These are phyloP conservation scores for Fusarium pseudonygamai DNA, from an alignment of 2,329 filamentous ascomycete species.

Conservation along the genomic window DNA sequence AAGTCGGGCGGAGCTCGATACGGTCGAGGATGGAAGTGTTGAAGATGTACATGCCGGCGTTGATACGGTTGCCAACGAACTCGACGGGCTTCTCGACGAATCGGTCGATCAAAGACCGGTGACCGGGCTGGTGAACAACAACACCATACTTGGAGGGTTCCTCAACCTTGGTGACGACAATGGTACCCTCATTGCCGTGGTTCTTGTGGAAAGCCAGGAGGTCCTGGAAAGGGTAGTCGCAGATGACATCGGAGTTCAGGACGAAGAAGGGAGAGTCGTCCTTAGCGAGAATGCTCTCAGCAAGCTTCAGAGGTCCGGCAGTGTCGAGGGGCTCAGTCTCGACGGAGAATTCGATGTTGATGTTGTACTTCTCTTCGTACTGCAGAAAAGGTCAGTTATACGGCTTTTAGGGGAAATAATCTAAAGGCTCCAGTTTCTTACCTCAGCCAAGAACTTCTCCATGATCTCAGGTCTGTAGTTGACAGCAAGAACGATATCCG, in stretches of 20 bases:
- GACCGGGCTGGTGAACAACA: slow-evolving; percentile 94
- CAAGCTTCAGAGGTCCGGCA: slow-evolving; percentile 93
- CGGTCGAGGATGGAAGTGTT: slow-evolving; percentile 90
- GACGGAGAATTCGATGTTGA: slow-evolving; percentile 97
- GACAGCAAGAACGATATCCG: slow-evolving; percentile 96
- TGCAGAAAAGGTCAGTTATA: slow-evolving; percentile 46
- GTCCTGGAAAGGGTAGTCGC: slow-evolving; percentile 94
- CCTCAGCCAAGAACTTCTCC: slow-evolving; percentile 91
- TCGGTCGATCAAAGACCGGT: slow-evolving; percentile 91
- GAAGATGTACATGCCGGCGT: slow-evolving; percentile 97
- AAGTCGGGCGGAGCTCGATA: slow-evolving; percentile 95
- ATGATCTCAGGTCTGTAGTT: slow-evolving; percentile 99
- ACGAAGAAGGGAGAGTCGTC: slow-evolving; percentile 97
- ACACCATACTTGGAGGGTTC: slow-evolving; percentile 99
- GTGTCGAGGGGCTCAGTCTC: slow-evolving; percentile 96
- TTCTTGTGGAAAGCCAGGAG: slow-evolving; percentile 90
- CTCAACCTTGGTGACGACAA: slow-evolving; percentile 98
- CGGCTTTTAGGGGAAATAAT: background rate
- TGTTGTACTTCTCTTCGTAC: slow-evolving; percentile 92
- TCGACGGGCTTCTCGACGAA: slow-evolving; percentile 99
- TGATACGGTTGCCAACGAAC: slow-evolving; percentile 98
- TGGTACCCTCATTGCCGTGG: slow-evolving; percentile 96
- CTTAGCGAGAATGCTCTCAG: slow-evolving; percentile 90
- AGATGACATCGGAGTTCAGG: slow-evolving; percentile 97
- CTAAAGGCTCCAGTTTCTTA: slow-evolving; percentile 49